phyloP scores from a whole-genome alignment of 2,329 filamentous ascomycete species.

The Neofusicoccum cordaticola region DNA sequence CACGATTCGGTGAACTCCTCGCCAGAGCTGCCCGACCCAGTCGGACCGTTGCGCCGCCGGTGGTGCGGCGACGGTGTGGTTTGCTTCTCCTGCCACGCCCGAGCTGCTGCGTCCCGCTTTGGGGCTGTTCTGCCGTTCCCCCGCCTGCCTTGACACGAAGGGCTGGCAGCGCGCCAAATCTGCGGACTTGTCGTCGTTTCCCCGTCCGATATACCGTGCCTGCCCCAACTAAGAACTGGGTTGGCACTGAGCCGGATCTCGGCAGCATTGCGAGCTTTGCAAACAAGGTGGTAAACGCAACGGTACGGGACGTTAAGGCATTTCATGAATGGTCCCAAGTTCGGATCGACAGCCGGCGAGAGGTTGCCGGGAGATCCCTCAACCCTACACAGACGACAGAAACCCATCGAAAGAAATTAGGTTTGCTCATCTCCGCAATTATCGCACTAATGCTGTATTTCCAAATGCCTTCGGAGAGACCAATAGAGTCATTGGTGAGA shows the following conservation, averaged over 20 bases:
- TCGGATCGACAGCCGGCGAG: too few relatives aligned
- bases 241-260: too few relatives aligned
- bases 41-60: background rate
- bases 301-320: too few relatives aligned
- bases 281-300: too few relatives aligned
- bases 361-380: background rate
- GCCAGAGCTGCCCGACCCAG: background rate
- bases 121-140: background rate
- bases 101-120: background rate
- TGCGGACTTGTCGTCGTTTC: too few relatives aligned
- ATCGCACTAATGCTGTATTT: background rate
- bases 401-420: background rate
- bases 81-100: too few relatives aligned
- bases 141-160: background rate
- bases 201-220: too few relatives aligned
- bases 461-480: background rate
- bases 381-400: background rate
- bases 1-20: too few relatives aligned
- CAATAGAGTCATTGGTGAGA: background rate
- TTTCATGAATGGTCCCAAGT: too few relatives aligned
- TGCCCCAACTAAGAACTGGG: too few relatives aligned
- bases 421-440: background rate
- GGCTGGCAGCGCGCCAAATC: too few relatives aligned
- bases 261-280: too few relatives aligned
- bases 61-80: background rate